Evolutionary conservation across 768 basidiomycete species (phyloP).

Genomic region (Auriculariales sp.): DNA sequence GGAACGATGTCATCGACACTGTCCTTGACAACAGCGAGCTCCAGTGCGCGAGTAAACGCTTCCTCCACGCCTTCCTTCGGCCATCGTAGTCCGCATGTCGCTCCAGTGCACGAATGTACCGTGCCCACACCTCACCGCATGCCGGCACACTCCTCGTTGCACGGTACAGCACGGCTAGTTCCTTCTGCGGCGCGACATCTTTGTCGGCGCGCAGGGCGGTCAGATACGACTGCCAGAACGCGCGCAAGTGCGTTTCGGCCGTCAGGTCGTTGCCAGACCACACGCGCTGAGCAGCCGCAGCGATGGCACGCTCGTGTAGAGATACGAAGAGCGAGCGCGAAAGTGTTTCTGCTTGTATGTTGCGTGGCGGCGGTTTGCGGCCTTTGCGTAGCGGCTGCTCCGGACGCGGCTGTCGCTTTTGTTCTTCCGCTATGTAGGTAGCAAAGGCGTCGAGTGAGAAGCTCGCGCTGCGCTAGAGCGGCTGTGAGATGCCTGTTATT

Average conservation of each 20-base stretch:
- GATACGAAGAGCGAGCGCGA: slow-evolving; percentile 32
- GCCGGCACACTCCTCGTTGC: background rate
- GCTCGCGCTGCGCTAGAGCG: slow-evolving; percentile 10
- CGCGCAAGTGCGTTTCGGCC: slow-evolving; percentile 41
- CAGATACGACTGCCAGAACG: slow-evolving; percentile 63
- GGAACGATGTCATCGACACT: slow-evolving; percentile 54
- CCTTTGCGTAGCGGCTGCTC: slow-evolving; percentile 17
- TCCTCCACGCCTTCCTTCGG: slow-evolving; percentile 21
- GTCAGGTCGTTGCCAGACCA: slow-evolving; percentile 34
- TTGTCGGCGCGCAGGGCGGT: slow-evolving; percentile 31
- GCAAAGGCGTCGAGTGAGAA: slow-evolving; percentile 46
- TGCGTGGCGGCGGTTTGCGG: slow-evolving; percentile 2
- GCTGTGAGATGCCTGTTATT: background rate
- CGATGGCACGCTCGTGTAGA: slow-evolving; percentile 61
- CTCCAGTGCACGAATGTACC: background rate
- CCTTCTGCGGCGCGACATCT: slow-evolving; percentile 15
- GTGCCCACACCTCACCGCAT: background rate
- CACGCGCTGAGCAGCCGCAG: slow-evolving; percentile 49
- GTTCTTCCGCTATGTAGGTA: slow-evolving; percentile 48
- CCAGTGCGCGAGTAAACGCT: slow-evolving; percentile 41
- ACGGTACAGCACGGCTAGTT: background rate
- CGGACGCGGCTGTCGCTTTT: slow-evolving; percentile 28
- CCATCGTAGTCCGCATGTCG: background rate
- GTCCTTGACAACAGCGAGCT: slow-evolving; percentile 35
- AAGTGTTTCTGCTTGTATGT: slow-evolving; percentile 2